These are phyloP conservation scores for Triadica sebifera DNA, from an alignment of 345 rosid genomes.

Conservation along the genomic window DNA sequence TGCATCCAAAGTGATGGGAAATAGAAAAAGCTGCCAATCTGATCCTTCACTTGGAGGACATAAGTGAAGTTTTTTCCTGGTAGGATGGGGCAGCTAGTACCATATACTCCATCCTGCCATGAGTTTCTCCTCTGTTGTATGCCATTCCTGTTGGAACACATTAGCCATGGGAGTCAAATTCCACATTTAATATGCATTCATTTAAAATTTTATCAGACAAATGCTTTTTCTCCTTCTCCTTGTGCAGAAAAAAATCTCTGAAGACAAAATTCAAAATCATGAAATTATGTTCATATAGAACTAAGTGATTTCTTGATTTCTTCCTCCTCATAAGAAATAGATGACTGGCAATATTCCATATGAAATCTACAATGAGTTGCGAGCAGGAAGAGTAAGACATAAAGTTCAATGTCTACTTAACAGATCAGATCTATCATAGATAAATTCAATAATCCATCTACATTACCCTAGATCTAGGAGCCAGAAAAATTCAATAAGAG, in stretches of 20 bases:
- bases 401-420: neutral
- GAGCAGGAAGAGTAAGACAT: neutral
- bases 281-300: too few relatives aligned
- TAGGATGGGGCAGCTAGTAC: conserved; percentile 77
- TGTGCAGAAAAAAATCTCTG: too few relatives aligned
- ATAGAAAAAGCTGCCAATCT: conserved; percentile 79
- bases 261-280: too few relatives aligned
- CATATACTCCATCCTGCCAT: conserved; percentile 81
- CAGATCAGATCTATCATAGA: too few relatives aligned
- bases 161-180: neutral
- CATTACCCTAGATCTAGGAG: neutral
- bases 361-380: neutral
- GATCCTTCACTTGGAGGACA: conserved; percentile 72
- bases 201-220: neutral
- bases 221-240: too few relatives aligned
- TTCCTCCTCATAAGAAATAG: neutral
- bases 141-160: conserved; percentile 54
- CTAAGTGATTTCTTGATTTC: neutral
- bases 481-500: neutral
- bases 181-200: too few relatives aligned
- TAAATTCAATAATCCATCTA: neutral
- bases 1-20: conserved; percentile 79
- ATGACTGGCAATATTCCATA: neutral
- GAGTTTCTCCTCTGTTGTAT: conserved; percentile 76
- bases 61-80: conserved; percentile 76